phyloP scores from a whole-genome alignment of 192 early-diverging fungal species.

The Umbelopsis ramanniana region DNA sequence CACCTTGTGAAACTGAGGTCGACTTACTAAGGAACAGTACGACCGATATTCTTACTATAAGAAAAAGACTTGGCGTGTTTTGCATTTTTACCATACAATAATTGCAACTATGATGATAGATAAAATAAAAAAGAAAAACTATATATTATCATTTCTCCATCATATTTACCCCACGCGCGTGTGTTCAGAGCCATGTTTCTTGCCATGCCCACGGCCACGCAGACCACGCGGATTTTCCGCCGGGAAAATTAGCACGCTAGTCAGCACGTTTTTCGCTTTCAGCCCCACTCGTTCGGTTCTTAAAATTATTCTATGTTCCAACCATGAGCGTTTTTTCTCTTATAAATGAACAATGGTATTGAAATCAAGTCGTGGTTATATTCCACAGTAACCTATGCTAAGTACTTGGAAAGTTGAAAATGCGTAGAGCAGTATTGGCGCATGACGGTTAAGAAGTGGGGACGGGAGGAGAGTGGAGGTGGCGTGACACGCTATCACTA shows the following conservation, averaged over 20 bases:
- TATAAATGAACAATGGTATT: background rate
- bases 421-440: no score
- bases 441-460: background rate
- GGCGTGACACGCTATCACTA: background rate
- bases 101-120: no score
- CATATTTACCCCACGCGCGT: background rate
- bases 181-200: background rate
- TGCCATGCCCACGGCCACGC: conserved; percentile 16
- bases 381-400: no score
- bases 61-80: no score
- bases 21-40: no score
- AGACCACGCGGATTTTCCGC: conserved; percentile 17
- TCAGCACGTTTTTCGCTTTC: background rate
- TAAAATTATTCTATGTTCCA: background rate
- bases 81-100: no score
- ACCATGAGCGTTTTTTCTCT: background rate
- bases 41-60: no score
- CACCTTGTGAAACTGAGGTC: no score
- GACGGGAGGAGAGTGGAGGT: background rate
- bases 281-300: background rate
- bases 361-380: no score
- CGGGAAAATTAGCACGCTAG: conserved; percentile 19
- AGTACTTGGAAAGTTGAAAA: no score
- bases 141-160: background rate
- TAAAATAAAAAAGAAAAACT: no score